Evolutionary conservation across 106 monocot genomes (phyloP).

Genomic region (Cymbidium sinense): DNA sequence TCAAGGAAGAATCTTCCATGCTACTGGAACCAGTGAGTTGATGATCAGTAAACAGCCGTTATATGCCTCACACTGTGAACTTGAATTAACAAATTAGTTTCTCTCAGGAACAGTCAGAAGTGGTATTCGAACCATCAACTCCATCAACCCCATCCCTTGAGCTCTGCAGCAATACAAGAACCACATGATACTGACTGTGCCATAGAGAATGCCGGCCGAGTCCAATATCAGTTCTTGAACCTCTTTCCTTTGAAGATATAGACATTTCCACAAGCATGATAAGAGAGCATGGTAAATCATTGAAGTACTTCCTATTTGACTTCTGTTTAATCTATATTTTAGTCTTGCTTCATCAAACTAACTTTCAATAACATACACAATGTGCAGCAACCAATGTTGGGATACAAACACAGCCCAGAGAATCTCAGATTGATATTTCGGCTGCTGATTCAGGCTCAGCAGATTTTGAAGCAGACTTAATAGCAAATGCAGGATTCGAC

Average conservation of each 20-base stretch:
- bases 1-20: conserved; percentile 7
- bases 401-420: not conserved
- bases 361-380: too few relatives aligned
- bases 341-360: not conserved
- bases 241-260: conserved; percentile 36
- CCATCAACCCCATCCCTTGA: conserved; percentile 4
- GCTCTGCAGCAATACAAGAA: conserved; percentile 11
- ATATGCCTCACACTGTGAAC: not conserved
- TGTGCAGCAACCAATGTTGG: not conserved
- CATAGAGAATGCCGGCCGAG: conserved; percentile 29
- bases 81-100: not conserved
- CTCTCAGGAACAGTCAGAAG: conserved; percentile 24
- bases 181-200: conserved; percentile 14
- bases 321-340: not conserved
- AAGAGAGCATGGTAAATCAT: not conserved
- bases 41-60: not conserved
- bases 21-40: conserved; percentile 23
- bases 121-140: conserved; percentile 5
- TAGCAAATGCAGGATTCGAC: conserved; percentile 14
- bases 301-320: not conserved
- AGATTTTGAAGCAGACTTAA: conserved; percentile 15
- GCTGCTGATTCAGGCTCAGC: conserved; percentile 17
- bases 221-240: conserved; percentile 48
- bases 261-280: conserved; percentile 18
- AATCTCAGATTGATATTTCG: conserved; percentile 6